phyloP scores from a whole-genome alignment of 2,329 filamentous ascomycete genomes.

The Pseudopyricularia cyperi region DNA sequence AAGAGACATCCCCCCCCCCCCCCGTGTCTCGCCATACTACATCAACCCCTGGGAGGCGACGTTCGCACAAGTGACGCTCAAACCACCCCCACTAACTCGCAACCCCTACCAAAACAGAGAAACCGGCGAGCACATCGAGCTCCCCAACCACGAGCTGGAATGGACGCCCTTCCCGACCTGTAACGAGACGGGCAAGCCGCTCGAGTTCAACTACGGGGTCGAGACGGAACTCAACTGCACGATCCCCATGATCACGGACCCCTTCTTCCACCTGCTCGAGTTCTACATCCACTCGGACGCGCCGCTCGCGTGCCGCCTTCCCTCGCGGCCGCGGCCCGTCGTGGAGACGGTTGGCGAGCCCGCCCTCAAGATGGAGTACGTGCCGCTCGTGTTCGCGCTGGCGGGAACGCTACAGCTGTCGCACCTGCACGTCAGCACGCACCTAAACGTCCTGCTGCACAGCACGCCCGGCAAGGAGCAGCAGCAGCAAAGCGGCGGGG shows the following conservation, averaged over 20 bases:
- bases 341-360: constrained; percentile 41
- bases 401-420: constrained; percentile 79
- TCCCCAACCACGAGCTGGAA: constrained; percentile 68
- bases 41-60: no score
- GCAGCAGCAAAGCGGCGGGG: constrained; percentile 30
- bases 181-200: constrained; percentile 71
- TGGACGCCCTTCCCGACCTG: constrained; percentile 86
- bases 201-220: constrained; percentile 77
- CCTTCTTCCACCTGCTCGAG: constrained; percentile 80
- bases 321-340: constrained; percentile 54
- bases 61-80: no score
- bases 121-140: constrained; percentile 79
- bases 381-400: constrained; percentile 77
- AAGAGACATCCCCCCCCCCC: no score
- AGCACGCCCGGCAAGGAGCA: constrained; percentile 48
- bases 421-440: constrained; percentile 82
- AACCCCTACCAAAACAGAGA: constrained; percentile 39
- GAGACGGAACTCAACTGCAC: constrained; percentile 77
- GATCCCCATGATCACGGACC: constrained; percentile 61
- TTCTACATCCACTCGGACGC: constrained; percentile 98
- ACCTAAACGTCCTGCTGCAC: constrained; percentile 81
- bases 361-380: constrained; percentile 45
- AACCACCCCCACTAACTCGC: constrained; percentile 1
- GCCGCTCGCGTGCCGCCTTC: constrained; percentile 80
- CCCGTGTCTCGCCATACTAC: no score